These are phyloP conservation scores for rapeseed (Brassica napus) DNA, from an alignment of 345 rosid genomes.

Conservation along the genomic window Da-Ae NC_063446.1:49060501-49061000, in stretches of 20 bases:
- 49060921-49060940: not conserved
- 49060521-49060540: not conserved
- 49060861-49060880: not conserved
- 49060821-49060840: slow-evolving; percentile 60
- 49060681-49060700: slow-evolving; percentile 72
- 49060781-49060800: not conserved
- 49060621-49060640: slow-evolving; percentile 62
- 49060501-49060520: not conserved
- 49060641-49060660: slow-evolving; percentile 82
- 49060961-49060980: not conserved
- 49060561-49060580: not conserved
- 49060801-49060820: not conserved
- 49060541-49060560: not conserved
- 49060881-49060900: not conserved
- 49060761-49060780: slow-evolving; percentile 38
- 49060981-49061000: not conserved
- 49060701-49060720: slow-evolving; percentile 76
- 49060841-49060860: slow-evolving; percentile 4
- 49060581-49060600: slow-evolving; percentile 65
- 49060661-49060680: slow-evolving; percentile 53
- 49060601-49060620: slow-evolving; percentile 60
- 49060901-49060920: not conserved
- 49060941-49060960: not conserved
- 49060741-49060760: slow-evolving; percentile 51
- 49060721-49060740: slow-evolving; percentile 44